These are phyloP conservation scores for Kockiozyma suomiensis DNA, from an alignment of 805 yeast genomes.

Conservation along the genomic window DNA sequence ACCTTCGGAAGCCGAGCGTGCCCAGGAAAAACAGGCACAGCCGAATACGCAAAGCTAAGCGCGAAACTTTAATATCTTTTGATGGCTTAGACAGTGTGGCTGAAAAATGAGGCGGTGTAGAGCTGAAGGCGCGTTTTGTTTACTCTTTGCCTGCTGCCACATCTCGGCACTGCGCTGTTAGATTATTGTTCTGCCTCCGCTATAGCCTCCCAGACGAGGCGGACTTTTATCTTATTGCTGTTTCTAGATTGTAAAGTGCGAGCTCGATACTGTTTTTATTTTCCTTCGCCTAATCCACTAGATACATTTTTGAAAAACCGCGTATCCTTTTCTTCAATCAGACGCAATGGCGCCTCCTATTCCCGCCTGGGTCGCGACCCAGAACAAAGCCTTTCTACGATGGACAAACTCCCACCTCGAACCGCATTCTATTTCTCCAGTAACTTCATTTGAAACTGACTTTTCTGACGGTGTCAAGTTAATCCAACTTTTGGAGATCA, in stretches of 20 bases:
- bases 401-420: slow-evolving; percentile 46
- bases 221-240: no score
- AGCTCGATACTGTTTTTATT: no score
- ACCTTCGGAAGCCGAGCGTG: neutral
- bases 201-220: no score
- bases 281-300: no score
- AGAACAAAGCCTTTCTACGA: slow-evolving; percentile 45
- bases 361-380: slow-evolving; percentile 46
- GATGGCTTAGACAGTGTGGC: neutral
- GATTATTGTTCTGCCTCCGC: no score
- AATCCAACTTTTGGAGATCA: slow-evolving; percentile 44
- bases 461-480: slow-evolving; percentile 43
- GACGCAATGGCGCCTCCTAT: slow-evolving; percentile 4
- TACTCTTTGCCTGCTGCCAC: no score
- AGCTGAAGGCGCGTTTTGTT: neutral
- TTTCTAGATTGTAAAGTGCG: no score
- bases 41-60: no score
- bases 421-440: slow-evolving; percentile 35
- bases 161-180: no score
- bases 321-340: neutral
- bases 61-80: no score
- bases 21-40: neutral
- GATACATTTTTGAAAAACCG: no score
- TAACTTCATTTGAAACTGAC: slow-evolving; percentile 39
- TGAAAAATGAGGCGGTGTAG: neutral